phyloP scores from a whole-genome alignment of 2,329 filamentous ascomycete genomes.

The Fusarium napiforme region DNA sequence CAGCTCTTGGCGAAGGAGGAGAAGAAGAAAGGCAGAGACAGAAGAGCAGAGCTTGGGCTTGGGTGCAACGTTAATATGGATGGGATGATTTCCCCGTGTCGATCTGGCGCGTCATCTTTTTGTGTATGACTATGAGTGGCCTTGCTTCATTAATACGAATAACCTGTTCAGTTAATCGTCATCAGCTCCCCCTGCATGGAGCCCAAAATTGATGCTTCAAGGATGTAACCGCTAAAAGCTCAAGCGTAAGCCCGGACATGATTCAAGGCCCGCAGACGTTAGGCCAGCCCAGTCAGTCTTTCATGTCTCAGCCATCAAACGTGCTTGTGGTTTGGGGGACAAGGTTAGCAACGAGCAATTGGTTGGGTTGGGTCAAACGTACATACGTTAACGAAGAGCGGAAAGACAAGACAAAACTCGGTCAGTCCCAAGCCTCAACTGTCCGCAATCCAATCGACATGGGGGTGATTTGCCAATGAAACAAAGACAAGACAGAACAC shows the following conservation, averaged over 20 bases:
- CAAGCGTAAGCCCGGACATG: background rate
- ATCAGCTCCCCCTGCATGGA: constrained; percentile 6
- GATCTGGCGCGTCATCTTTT: background rate
- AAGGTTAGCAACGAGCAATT: background rate
- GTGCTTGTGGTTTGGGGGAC: background rate
- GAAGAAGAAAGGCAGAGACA: background rate
- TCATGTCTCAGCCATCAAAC: background rate
- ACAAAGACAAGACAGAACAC: background rate
- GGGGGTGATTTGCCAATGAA: background rate
- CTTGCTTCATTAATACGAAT: background rate
- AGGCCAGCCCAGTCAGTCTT: background rate
- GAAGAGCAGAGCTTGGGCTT: background rate
- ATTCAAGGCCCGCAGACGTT: background rate
- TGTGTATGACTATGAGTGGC: background rate
- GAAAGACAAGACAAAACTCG: background rate
- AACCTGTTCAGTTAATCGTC: constrained; percentile 1
- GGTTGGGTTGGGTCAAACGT: background rate
- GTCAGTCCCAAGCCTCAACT: background rate
- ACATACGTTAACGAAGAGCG: too few species aligned
- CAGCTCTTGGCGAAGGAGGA: background rate
- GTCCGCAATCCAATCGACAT: background rate
- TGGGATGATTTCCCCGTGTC: background rate
- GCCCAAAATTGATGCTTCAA: background rate
- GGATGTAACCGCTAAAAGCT: constrained; percentile 13
- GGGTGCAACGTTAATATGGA: constrained; percentile 1